phyloP scores from a whole-genome alignment of 768 basidiomycete genomes.

The Lactarius deliciosus region DNA sequence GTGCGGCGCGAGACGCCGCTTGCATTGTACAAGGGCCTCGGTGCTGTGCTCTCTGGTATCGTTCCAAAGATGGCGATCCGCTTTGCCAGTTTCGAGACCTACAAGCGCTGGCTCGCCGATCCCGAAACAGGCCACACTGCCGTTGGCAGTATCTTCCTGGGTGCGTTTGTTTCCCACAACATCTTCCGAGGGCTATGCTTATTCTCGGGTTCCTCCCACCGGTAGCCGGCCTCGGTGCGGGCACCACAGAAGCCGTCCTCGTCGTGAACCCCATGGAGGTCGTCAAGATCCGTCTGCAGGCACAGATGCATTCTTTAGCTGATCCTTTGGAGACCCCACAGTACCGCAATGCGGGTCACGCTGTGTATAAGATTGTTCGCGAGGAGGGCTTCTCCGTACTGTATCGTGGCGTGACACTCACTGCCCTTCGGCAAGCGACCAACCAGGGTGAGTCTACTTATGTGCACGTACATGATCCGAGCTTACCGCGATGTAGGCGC shows the following conservation, averaged over 20 bases:
- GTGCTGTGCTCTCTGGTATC: conserved; percentile 94
- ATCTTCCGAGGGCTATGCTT: not conserved
- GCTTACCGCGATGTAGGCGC: conserved; percentile 53
- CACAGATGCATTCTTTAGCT: conserved; percentile 94
- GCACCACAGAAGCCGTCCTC: conserved; percentile 90
- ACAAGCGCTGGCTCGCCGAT: conserved; percentile 81
- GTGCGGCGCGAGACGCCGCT: conserved; percentile 89
- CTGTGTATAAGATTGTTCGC: conserved; percentile 88
- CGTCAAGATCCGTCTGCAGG: conserved; percentile 96
- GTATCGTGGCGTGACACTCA: conserved; percentile 91
- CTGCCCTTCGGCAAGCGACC: conserved; percentile 93
- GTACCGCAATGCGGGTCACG: conserved; percentile 96
- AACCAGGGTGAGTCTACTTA: conserved; percentile 71
- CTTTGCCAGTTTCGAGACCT: conserved; percentile 96
- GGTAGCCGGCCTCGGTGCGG: conserved; percentile 89
- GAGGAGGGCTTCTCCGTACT: conserved; percentile 86
- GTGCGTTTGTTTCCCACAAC: conserved; percentile 44
- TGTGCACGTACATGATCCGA: not conserved
- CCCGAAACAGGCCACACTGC: conserved; percentile 75
- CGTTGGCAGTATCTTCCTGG: conserved; percentile 80
- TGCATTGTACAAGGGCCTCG: conserved; percentile 96
- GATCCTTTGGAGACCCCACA: conserved; percentile 92
- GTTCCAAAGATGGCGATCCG: conserved; percentile 99
- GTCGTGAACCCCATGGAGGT: conserved; percentile 99
- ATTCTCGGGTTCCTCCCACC: conserved; percentile 5